Evolutionary conservation across 2,329 filamentous ascomycete genomes (phyloP), one percentile per base, ranked within the genome.

Genomic region (Diaporthe amygdali): DNA sequence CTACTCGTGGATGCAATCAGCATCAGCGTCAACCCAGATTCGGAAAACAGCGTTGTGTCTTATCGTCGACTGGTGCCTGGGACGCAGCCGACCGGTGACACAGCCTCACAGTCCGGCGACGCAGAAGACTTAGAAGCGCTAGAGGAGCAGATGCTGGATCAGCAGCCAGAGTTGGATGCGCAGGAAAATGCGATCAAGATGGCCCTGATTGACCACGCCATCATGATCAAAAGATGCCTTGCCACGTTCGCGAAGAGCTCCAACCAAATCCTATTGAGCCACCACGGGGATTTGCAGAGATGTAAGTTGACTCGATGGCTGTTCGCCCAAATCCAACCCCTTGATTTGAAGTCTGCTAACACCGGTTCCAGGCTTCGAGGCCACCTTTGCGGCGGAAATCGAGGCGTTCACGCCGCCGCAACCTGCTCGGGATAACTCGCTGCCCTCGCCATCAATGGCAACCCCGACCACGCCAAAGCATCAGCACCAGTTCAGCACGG

Each of bases 201-300:
- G 79, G 93, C 94, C 0, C 87, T 98, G 37, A 88, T 97, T 51
- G 96, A 98, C 77, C 95, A 98, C 80, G 94, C 94, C 3, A 88
- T 97, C 72, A 92, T 94, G 80, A 91, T 98, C 76, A 95, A 96
- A 83, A 91, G 94, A 74, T 96, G 94, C 76, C 82, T 98, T 74
- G 86, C 86, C 5, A 86, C 91, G 76, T 94, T 94, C 80, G 87
- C 88, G 71, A 90, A 88, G 80, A 90, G 87, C 83, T 88, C 81
- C 47, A 90, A 88, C 80, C 89, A 85, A 80, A 87, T 83, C 81
- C 90, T 89, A 79, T 85, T 81, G 76, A 84, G 82, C 73, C 84
- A 83, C 54, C 84, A 89, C 39, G 87, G 89, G 77, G 90, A 93
- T 78, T 84, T 94, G 44, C 85, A 88, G 72, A 85, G 85, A 81